Conservation (phyloP, 192 early-diverging fungal genomes). For the Cladochytrium replicatum region DNA sequence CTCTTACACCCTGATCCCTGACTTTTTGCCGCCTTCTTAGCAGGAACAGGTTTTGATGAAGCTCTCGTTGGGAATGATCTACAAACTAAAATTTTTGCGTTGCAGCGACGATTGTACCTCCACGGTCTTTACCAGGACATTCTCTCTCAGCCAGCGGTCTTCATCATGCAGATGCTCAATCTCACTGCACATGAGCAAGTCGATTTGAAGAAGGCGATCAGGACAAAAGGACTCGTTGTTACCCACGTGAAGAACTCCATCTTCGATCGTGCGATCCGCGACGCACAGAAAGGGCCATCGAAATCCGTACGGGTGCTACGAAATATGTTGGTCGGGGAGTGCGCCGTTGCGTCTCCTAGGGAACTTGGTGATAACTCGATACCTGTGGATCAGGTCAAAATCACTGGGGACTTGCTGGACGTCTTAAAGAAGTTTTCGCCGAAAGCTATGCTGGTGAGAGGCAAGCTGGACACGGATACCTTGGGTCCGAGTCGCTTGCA, state of each 20-base stretch:
- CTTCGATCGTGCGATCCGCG: conserved; percentile 7
- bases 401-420: conserved; percentile 12
- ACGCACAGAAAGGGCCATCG: background rate
- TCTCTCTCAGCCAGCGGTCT: conserved; percentile 14
- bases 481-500: conserved; percentile 15
- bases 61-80: too few species aligned
- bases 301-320: conserved; percentile 2
- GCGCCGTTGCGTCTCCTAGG: conserved; percentile 3
- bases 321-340: conserved; percentile 9
- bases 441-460: conserved; percentile 19
- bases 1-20: too few species aligned
- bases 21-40: too few species aligned
- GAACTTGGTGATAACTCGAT: conserved; percentile 12
- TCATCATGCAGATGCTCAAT: conserved; percentile 21
- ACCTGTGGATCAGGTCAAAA: conserved; percentile 6
- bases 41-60: too few species aligned
- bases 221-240: conserved; percentile 16
- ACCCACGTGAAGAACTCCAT: conserved; percentile 12
- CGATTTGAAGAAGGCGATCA: conserved; percentile 9
- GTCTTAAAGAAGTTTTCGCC: conserved; percentile 5
- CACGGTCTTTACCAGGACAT: conserved; percentile 17
- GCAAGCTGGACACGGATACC: conserved; percentile 13
- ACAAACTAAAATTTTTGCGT: too few species aligned
- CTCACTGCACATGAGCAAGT: conserved; percentile 10
- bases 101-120: conserved; percentile 12